Conservation (phyloP, 2,329 filamentous ascomycete species). For the Cladosporium sp. region DNA sequence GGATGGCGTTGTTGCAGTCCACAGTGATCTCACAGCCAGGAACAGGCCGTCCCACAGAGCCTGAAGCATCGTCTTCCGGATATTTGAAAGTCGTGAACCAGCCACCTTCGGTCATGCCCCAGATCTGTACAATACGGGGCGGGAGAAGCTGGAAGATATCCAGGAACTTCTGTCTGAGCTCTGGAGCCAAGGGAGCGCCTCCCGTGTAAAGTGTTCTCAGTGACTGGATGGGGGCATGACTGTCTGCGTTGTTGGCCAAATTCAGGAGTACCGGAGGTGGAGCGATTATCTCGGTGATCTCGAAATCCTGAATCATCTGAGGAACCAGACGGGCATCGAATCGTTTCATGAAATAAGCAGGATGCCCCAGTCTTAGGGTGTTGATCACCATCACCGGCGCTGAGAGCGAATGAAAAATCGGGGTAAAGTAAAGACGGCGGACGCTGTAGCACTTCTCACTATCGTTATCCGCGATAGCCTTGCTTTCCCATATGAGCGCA, state of each 20-base stretch:
- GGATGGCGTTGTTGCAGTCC: constrained; percentile 14
- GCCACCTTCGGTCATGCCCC: constrained; percentile 56
- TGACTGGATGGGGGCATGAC: constrained; percentile 40
- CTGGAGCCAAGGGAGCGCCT: constrained; percentile 50
- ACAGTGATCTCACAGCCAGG: constrained; percentile 43
- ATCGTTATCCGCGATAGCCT: constrained; percentile 31
- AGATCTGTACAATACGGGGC: constrained; percentile 50
- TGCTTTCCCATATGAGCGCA: constrained; percentile 38
- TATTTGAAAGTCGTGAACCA: constrained; percentile 47
- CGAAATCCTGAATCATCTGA: constrained; percentile 41
- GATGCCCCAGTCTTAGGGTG: constrained; percentile 48
- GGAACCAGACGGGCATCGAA: constrained; percentile 45
- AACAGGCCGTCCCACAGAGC: constrained; percentile 50
- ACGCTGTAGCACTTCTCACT: constrained; percentile 36
- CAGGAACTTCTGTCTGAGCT: constrained; percentile 43
- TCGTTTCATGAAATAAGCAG: constrained; percentile 50
- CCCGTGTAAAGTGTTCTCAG: constrained; percentile 50
- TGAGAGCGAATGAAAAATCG: constrained; percentile 57
- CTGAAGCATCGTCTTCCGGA: constrained; percentile 43
- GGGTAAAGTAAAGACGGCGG: constrained; percentile 50
- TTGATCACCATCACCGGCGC: constrained; percentile 49
- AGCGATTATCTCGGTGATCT: constrained; percentile 51
- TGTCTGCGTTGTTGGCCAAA: constrained; percentile 36
- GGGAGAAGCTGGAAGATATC: constrained; percentile 41
- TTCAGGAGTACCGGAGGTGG: constrained; percentile 46